Conservation (phyloP, 176 grass and related monocot species). For the Areca catechu region DNA sequence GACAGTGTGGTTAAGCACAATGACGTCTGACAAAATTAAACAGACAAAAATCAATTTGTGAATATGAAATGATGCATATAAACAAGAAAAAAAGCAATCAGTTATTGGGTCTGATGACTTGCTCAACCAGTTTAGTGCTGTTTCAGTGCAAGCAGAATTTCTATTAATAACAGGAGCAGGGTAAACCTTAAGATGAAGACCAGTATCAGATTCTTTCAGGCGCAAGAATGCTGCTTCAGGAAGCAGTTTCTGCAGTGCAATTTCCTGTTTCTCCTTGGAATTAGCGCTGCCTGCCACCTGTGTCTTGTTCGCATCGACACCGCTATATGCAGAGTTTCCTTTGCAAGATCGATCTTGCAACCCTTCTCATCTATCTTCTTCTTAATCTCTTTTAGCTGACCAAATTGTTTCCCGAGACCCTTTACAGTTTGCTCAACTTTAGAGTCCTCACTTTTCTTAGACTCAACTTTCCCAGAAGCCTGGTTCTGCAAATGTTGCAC, state of each 20-base stretch:
- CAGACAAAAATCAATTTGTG: too few relatives aligned
- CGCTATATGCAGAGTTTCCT: slow-evolving; percentile 30
- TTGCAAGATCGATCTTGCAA: slow-evolving; percentile 31
- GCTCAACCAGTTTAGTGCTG: too few relatives aligned
- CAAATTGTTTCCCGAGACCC: slow-evolving; percentile 93
- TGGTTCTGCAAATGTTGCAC: slow-evolving; percentile 91
- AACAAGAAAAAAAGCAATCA: too few relatives aligned
- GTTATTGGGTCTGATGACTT: too few relatives aligned
- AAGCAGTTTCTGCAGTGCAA: slow-evolving; percentile 47
- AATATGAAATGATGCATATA: too few relatives aligned
- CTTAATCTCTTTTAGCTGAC: slow-evolving; percentile 87
- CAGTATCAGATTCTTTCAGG: slow-evolving; percentile 78
- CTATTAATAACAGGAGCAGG: background rate
- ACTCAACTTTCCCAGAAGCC: slow-evolving; percentile 56
- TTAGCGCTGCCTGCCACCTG: slow-evolving; percentile 12
- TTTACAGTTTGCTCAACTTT: slow-evolving; percentile 80
- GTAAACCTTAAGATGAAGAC: slow-evolving; percentile 87
- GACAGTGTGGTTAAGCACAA: too few relatives aligned
- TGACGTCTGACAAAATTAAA: too few relatives aligned
- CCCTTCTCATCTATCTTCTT: slow-evolving; percentile 80
- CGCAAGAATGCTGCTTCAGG: slow-evolving; percentile 67
- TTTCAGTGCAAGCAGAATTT: too few relatives aligned
- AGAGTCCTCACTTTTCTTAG: slow-evolving; percentile 56
- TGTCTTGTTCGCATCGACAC: slow-evolving; percentile 28
- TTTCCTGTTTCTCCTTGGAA: slow-evolving; percentile 52